Base-by-base conservation (phyloP, 2,329 filamentous ascomycete genomes). In the Microcera coccophila region DNA sequence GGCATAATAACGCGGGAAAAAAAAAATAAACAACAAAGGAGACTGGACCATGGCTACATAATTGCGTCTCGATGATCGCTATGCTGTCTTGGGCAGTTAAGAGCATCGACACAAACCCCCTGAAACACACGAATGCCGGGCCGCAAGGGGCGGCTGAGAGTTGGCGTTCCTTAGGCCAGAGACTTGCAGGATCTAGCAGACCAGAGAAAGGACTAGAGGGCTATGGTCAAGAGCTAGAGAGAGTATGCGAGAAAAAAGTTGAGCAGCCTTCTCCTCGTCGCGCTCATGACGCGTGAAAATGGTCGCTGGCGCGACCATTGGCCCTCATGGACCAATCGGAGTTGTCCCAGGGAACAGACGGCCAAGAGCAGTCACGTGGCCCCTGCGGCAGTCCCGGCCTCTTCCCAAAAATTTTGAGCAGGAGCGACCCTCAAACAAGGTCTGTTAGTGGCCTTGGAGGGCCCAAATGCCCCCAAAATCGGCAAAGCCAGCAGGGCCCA, bases 261-360 rank as follows among this genome's bases (percentile, higher is more conserved):
- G 9, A 9, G 9, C 9, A 14, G 9, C 14, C 24, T 9, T 32
- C 28, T 16, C 42, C 44, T 40, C 33, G 44, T 55, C 55, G 54
- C 55, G 55, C 57, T 55, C 17, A 48, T 54, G 55, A 58, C 55
- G 55, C 55, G 55, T 48, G 46, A 40, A 41, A 36, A 22, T 37
- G 36, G 45, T 34, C 39, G 26, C 37, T 49, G 48, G 48, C 48
- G 42, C 45, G 42, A 41, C 26, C 38, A 39, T 46, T 47, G 42
- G 15, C 18, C 24, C 17, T 32, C 31, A 22, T 4, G 31, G 29
- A 20, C 53, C 55, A 58, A 55, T 57, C 44, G 50, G 55, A 39
- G 43, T 15, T 29, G 36, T 46, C 45, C 54, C 43, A 40, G 37
- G 15, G 28, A 21, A 39, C 51, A 52, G 52, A 53, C 40, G 8